Evolutionary conservation across 345 rosid genomes (phyloP), one percentile per base, ranked within the genome.

Genomic region (Theobroma cacao): DNA sequence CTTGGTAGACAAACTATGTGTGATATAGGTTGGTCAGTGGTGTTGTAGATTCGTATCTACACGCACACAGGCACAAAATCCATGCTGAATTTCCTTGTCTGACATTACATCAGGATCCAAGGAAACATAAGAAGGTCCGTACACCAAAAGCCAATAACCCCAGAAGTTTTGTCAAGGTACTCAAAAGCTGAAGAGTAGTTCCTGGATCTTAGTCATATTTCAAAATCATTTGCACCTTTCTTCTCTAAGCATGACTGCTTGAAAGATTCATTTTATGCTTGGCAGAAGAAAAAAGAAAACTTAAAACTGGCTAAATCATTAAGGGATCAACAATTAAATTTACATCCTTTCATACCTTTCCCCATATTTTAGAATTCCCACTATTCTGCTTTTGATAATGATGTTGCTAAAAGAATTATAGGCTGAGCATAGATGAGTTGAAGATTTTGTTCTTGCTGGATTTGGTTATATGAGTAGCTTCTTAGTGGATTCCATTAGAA

Each of bases 81-180:
- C 47, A 55, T 80, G 72, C 77, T 82, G 78, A 62, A 31, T 66
- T 71, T 71, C 24, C 71, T 75, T 75, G 63, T 80, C 28, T 59
- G 55, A 33, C 58, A 45, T 80, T 70, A 31, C 40, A 76, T 75
- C 90, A 94, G 98, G 95, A 88, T 72, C 93, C 95, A 55, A 79
- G 80, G 64, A 89, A 86, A 77, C 84, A 81, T 36, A 87, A 83
- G 79, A 87, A 87, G 86, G 81, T 77, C 80, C 60, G 72, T 63
- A 87, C 92, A 30, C 92, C 95, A 52, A 87, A 80, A 89, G 78
- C 82, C 67, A 77, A 71, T 67, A 87, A 90, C 75, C 90, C 93
- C 0, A 82, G 71, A 82, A 82, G 78, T 79, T 78, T 72, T 43
- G 77, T 69, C 74, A 88, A 90, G 98, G 96, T 93, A 83, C 36